Evolutionary conservation across 2,329 filamentous ascomycete species (phyloP), one percentile per base, ranked within the genome.

Genomic region (Aaosphaeria arxii): DNA sequence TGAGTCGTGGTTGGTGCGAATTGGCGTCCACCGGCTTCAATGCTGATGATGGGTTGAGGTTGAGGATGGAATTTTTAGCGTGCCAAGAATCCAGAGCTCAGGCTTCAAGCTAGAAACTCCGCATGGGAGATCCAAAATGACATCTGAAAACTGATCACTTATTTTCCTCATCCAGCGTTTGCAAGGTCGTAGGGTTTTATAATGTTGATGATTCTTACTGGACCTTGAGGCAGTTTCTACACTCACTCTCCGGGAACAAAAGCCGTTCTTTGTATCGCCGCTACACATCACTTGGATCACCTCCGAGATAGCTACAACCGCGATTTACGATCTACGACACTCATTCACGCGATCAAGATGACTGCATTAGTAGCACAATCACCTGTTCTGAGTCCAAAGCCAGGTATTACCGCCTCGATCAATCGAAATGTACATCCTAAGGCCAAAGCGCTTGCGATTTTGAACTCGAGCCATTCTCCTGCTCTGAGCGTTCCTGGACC

Each of bases 371-470:
- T 24, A 3, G 24, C 9, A 7, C 11, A 40, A 11, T 51, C 49
- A 7, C 49, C 49, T 7, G 42, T 30, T 24, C 32, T 51, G n/a
- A 48, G 45, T 30, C 49, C 49, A 1, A 48, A 30, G 30, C 48
- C 48, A 3, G 46, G 46, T 30, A 45, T 48, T 13, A 33, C 48
- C 9, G 48, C 39, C 32, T 30, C 52, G 28, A 5, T 28, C 11
- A 47, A 43, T 11, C 17, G 11, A 5, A 30, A 29, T 9, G 28
- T 42, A 9, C 35, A 44, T 13, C 46, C 54, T 43, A 68, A 64
- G 48, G 54, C 63, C 6, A 68, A 66, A 54, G 58, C 60, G 2
- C 66, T 70, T 46, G 64, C 67, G 4, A 57, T 69, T 32, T 57
- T 67, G 44, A 63, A 60, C 35, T 50, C 58, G 44, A 58, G 45